Base-by-base conservation (phyloP, 148 eudicot genomes). In the Hydrangea macrophylla region DNA sequence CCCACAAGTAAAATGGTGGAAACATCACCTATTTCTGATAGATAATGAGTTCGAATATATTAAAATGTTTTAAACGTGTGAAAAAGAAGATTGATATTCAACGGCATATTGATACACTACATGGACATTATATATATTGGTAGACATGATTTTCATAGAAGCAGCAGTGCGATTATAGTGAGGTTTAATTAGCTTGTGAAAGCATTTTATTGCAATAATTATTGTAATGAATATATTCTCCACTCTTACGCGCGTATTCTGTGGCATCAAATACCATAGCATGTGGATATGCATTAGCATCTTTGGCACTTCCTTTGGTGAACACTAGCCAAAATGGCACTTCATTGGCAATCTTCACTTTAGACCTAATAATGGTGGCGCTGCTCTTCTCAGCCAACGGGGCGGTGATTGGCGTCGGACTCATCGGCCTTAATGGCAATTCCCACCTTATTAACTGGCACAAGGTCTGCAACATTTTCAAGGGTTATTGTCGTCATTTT, bases 301-400 rank as follows among this genome's bases (percentile, higher is more conserved):
- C 84, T 15, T 39, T 81, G 9, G 33, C 55, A 55, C 40, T 67
- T 26, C 50, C 74, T 24, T 6, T 48, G 8, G 26, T 10, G 9
- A 64, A n/a, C 42, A 40, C 23, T 0, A 67, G 7, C 45, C 53
- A 56, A 45, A 23, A 36, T 18, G 30, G 28, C 36, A 28, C 27
- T 28, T n/a, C 57, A 0, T 15, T 73, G 51, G 6, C 55, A 15
- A 35, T 70, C 11, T 53, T 55, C 0, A 8, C 70, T 22, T 35
- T 50, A 2, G 84, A 81, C 75, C 32, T 81, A 35, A 9, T 55
- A 9, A 70, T 67, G 68, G 76, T 64, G 78, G 84, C 81, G 5
- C 70, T 81, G 42, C 75, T 81, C 31, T 81, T 81, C 71, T 73
- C 78, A 1, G 76, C 73, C 32, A 67, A 53, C 4, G 84, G 84